phyloP scores from a whole-genome alignment of 768 basidiomycete species.

The Serendipita sp. region DNA sequence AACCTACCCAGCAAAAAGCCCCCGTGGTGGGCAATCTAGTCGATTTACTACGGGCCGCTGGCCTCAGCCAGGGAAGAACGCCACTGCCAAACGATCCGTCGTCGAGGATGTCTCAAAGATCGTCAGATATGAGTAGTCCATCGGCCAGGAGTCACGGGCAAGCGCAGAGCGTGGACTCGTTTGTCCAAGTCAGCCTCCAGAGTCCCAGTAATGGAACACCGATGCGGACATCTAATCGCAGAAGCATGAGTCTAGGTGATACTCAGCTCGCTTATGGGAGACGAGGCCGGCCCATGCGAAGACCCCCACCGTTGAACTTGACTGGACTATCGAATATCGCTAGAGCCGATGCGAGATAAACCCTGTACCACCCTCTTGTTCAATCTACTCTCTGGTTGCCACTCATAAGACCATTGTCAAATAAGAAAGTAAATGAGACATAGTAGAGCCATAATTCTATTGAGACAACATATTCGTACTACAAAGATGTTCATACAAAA shows the following conservation, averaged over 20 bases:
- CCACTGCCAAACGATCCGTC: background rate
- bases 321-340: background rate
- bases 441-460: background rate
- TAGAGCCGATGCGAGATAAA: background rate
- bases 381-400: background rate
- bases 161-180: background rate
- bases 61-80: background rate
- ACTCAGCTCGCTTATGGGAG: background rate
- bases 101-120: background rate
- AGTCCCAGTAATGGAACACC: background rate
- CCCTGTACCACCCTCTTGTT: background rate
- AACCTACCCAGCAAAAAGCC: background rate
- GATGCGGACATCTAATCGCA: background rate
- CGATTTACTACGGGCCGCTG: background rate
- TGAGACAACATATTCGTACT: no score
- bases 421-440: background rate
- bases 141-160: background rate
- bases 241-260: background rate
- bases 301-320: background rate
- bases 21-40: background rate
- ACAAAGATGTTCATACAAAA: no score
- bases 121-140: background rate
- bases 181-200: background rate
- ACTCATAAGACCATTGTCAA: background rate
- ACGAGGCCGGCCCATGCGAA: background rate